Percentiles rank a stretch among this genome's conserved stretches.
These are phyloP conservation scores for Fusarium verticillioides DNA, from an alignment of 2,329 filamentous ascomycete species.

Conservation along the genomic window DNA sequence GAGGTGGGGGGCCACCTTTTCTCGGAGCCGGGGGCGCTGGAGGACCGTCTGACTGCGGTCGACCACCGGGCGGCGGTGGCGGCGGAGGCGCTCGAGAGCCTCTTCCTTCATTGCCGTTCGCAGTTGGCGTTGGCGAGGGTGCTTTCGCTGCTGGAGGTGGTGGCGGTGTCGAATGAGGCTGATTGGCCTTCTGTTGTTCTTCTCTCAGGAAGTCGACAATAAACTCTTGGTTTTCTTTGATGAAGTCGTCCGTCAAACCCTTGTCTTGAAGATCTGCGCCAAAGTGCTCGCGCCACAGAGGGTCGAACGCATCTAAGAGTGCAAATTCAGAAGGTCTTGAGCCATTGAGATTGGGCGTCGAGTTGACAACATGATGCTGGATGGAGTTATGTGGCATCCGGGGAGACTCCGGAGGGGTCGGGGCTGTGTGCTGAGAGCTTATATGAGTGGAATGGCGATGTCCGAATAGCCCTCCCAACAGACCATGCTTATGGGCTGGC, in stretches of 20 bases:
- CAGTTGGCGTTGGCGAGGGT: constrained; percentile 43
- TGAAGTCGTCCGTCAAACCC: constrained; percentile 73
- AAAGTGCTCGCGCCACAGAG: constrained; percentile 73
- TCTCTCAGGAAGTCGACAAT: constrained; percentile 73
- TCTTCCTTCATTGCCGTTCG: constrained; percentile 48
- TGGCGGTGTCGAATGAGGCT: constrained; percentile 39
- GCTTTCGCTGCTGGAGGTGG: constrained; percentile 42
- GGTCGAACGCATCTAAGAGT: constrained; percentile 71
- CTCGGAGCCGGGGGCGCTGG: constrained; percentile 46
- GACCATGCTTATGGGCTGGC: constrained; percentile 54
- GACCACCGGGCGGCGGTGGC: constrained; percentile 49
- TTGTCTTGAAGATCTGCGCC: constrained; percentile 71
- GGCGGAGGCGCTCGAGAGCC: constrained; percentile 52
- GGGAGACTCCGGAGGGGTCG: constrained; percentile 68
- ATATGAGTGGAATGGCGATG: constrained; percentile 67
- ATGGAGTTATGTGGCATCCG: constrained; percentile 53
- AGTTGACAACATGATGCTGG: constrained; percentile 52
- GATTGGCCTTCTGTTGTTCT: constrained; percentile 58
- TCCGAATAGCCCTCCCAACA: constrained; percentile 72
- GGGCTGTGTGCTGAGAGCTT: constrained; percentile 61
- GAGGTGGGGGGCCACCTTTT: constrained; percentile 48
- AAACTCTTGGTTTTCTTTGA: constrained; percentile 75
- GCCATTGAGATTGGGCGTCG: constrained; percentile 60
- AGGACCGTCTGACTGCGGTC: constrained; percentile 43
- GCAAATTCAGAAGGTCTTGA: constrained; percentile 63